Evolutionary conservation across 805 yeast species (phyloP).

Genomic region (Ogataea minuta): DNA sequence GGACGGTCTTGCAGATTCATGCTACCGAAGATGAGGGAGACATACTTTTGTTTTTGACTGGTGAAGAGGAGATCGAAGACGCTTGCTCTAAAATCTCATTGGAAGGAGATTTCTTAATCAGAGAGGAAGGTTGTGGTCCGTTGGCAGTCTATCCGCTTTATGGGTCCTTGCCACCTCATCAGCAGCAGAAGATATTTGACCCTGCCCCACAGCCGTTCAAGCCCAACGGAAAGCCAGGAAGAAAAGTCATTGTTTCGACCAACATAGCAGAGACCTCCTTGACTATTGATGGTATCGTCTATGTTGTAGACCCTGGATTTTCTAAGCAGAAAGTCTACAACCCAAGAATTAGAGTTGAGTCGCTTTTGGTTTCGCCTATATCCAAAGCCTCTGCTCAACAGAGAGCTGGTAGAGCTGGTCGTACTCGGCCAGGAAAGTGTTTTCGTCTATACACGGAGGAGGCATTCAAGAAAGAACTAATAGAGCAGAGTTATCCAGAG

Average conservation of each 20-base stretch:
- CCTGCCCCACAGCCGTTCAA: slow-evolving; percentile 77
- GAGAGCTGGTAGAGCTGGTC: slow-evolving; percentile 99
- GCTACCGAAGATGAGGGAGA: slow-evolving; percentile 96
- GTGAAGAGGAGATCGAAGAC: slow-evolving; percentile 98
- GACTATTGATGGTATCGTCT: slow-evolving; percentile 96
- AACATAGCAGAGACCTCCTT: slow-evolving; percentile 97
- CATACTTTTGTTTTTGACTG: slow-evolving; percentile 80
- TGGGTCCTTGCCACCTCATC: slow-evolving; percentile 95
- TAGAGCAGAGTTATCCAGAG: slow-evolving; percentile 96
- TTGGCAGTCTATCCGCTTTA: slow-evolving; percentile 86
- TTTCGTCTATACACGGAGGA: slow-evolving; percentile 95
- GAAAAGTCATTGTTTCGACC: slow-evolving; percentile 89
- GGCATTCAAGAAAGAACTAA: slow-evolving; percentile 89
- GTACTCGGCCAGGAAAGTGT: slow-evolving; percentile 98
- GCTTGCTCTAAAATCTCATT: slow-evolving; percentile 85
- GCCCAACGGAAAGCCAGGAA: slow-evolving; percentile 85
- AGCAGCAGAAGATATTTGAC: slow-evolving; percentile 90
- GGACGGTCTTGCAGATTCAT: slow-evolving; percentile 94
- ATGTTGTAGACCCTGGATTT: slow-evolving; percentile 96
- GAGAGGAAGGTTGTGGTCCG: slow-evolving; percentile 92
- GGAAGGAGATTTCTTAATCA: slow-evolving; percentile 83
- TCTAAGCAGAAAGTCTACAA: slow-evolving; percentile 95
- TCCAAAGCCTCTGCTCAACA: slow-evolving; percentile 98
- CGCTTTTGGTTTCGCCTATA: slow-evolving; percentile 90
- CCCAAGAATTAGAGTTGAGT: slow-evolving; percentile 94